Conservation (phyloP, 2,329 filamentous ascomycete species). For the Monilinia vaccinii-corymbosi region DNA sequence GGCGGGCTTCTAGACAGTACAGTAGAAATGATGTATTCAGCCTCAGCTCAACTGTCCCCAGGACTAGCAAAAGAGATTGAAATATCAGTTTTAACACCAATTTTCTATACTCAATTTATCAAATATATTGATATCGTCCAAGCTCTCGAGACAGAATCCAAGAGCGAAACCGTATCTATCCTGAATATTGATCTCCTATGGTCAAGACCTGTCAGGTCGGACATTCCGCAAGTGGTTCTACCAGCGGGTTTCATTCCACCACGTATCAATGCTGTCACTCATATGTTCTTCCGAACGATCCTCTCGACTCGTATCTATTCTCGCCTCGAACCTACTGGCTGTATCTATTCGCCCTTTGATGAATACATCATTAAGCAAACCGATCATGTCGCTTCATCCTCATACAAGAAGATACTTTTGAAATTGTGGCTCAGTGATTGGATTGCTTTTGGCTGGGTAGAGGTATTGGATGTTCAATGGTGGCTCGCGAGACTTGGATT, state of each 20-base stretch:
- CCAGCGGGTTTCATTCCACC: not conserved
- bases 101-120: constrained; percentile 58
- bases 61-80: constrained; percentile 34
- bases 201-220: not conserved
- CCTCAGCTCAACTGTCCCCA: constrained; percentile 17
- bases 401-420: not conserved
- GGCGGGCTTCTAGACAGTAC: constrained; percentile 36
- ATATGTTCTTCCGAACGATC: not conserved
- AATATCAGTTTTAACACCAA: constrained; percentile 52
- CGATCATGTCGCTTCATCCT: not conserved
- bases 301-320: not conserved
- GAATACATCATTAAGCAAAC: not conserved
- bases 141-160: not conserved
- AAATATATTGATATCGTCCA: constrained; percentile 38
- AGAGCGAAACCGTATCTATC: not conserved
- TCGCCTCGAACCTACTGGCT: not conserved
- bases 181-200: not conserved
- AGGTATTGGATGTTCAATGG: not conserved
- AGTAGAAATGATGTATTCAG: constrained; percentile 34
- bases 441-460: constrained; percentile 4
- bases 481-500: not conserved
- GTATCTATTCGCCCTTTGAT: not conserved
- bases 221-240: too few relatives aligned
- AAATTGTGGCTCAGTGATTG: constrained; percentile 1
- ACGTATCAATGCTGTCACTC: not conserved